Percentiles rank a stretch among this genome's conserved stretches.
Evolutionary conservation across 495 filamentous ascomycete genomes (phyloP).

Genomic region (Wilcoxina mikolae): DNA sequence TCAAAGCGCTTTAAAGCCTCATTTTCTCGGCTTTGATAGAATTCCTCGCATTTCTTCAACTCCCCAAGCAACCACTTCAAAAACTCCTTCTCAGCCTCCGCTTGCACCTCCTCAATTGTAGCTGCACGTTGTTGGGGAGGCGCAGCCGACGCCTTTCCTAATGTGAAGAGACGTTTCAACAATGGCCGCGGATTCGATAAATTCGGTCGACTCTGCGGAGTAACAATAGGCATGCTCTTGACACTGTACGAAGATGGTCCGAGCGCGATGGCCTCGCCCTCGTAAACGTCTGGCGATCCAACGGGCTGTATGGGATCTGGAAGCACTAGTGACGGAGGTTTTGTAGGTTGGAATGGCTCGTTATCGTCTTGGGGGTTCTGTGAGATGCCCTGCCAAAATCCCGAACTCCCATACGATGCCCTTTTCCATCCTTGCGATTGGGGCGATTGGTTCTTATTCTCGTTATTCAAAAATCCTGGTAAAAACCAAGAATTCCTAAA

Average conservation of each 20-base stretch:
- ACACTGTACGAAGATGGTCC: neutral
- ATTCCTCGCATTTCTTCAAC: slow-evolving; percentile 51
- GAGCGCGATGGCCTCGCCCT: neutral
- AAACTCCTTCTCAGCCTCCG: slow-evolving; percentile 39
- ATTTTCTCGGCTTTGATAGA: slow-evolving; percentile 50
- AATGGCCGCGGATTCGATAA: slow-evolving; percentile 9
- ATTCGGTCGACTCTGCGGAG: neutral
- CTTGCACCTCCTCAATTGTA: slow-evolving; percentile 21
- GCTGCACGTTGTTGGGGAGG: neutral
- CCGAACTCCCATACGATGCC: no score
- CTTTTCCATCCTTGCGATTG: no score
- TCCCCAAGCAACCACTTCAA: slow-evolving; percentile 50
- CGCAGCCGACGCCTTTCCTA: slow-evolving; percentile 11
- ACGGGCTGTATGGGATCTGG: slow-evolving; percentile 5
- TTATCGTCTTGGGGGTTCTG: no score
- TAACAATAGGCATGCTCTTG: neutral
- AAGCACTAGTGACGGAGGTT: slow-evolving; percentile 1
- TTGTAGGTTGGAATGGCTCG: no score
- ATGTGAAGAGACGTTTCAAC: slow-evolving; percentile 18
- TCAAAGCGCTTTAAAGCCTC: slow-evolving; percentile 46
- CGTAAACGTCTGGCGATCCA: neutral
- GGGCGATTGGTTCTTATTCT: no score
- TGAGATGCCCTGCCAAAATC: no score
- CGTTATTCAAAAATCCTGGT: no score
- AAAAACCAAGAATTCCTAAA: no score